These are phyloP conservation scores for Pistacia integerrima DNA, from an alignment of 345 rosid genomes.

Conservation along the genomic window DNA sequence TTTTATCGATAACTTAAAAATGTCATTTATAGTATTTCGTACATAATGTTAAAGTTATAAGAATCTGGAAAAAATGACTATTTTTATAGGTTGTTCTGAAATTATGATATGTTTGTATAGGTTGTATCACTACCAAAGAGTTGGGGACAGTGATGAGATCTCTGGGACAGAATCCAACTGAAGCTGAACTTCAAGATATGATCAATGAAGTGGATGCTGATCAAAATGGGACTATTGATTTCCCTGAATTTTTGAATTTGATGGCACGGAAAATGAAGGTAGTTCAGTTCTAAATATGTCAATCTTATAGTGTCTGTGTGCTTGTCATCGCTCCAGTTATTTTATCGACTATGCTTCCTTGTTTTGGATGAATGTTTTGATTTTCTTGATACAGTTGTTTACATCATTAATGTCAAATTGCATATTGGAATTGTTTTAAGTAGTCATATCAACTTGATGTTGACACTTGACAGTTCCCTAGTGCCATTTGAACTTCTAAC, in stretches of 20 bases:
- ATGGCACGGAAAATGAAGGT: conserved; percentile 54
- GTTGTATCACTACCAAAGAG: conserved; percentile 58
- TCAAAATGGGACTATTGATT: conserved; percentile 53
- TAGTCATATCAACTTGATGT: neutral
- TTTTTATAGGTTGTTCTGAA: neutral
- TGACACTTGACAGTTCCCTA: neutral
- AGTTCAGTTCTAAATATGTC: neutral
- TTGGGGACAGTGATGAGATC: conserved; percentile 58
- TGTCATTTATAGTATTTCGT: no score
- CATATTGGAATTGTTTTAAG: neutral
- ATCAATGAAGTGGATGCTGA: conserved; percentile 59
- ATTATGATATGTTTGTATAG: conserved; percentile 12
- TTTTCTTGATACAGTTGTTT: neutral
- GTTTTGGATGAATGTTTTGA: neutral
- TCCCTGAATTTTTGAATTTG: conserved; percentile 52
- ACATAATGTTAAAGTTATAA: no score
- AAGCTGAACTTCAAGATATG: conserved; percentile 57
- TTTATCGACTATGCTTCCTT: neutral
- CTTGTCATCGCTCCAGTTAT: neutral
- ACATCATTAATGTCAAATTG: no score
- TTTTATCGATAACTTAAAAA: no score
- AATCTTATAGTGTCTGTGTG: neutral
- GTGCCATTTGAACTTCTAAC: no score
- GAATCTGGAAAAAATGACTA: no score
- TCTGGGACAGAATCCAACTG: conserved; percentile 57